phyloP scores from a whole-genome alignment of 2,329 filamentous ascomycete species.

The Pseudogymnoascus sp. region DNA sequence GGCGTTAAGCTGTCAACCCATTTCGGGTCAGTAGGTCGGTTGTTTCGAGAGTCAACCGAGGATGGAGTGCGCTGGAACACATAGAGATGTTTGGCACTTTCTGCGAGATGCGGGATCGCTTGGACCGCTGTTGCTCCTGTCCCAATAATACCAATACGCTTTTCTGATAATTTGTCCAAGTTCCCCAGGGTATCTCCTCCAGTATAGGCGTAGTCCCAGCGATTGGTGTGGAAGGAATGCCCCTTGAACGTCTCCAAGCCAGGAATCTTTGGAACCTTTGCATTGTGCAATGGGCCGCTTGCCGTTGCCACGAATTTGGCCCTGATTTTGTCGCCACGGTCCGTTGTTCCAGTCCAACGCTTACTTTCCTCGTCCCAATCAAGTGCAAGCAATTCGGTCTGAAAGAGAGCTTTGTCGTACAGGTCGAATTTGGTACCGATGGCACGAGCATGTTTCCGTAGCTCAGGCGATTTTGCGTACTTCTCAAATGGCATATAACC shows the following conservation, averaged over 20 bases:
- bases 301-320: slow-evolving; percentile 23
- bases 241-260: slow-evolving; percentile 35
- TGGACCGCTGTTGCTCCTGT: slow-evolving; percentile 25
- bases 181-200: slow-evolving; percentile 32
- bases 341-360: too few species aligned
- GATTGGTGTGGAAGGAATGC: slow-evolving; percentile 36
- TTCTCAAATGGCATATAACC: too few species aligned
- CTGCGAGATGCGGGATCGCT: slow-evolving; percentile 35
- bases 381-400: too few species aligned
- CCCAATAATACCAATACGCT: slow-evolving; percentile 23
- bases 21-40: slow-evolving; percentile 34
- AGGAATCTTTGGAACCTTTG: slow-evolving; percentile 38
- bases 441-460: too few species aligned
- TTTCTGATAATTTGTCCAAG: slow-evolving; percentile 23
- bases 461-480: too few species aligned
- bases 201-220: slow-evolving; percentile 38
- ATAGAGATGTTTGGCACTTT: slow-evolving; percentile 42
- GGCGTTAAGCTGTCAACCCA: slow-evolving; percentile 22
- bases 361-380: too few species aligned
- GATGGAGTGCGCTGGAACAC: slow-evolving; percentile 51
- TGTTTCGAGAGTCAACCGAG: slow-evolving; percentile 33
- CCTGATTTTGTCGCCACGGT: too few species aligned
- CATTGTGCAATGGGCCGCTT: slow-evolving; percentile 36
- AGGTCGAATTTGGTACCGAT: too few species aligned
- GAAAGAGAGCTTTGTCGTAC: too few species aligned